These are phyloP conservation scores for Paraconiothyrium sp. DNA, from an alignment of 2,329 filamentous ascomycete genomes.

Conservation along the genomic window DNA sequence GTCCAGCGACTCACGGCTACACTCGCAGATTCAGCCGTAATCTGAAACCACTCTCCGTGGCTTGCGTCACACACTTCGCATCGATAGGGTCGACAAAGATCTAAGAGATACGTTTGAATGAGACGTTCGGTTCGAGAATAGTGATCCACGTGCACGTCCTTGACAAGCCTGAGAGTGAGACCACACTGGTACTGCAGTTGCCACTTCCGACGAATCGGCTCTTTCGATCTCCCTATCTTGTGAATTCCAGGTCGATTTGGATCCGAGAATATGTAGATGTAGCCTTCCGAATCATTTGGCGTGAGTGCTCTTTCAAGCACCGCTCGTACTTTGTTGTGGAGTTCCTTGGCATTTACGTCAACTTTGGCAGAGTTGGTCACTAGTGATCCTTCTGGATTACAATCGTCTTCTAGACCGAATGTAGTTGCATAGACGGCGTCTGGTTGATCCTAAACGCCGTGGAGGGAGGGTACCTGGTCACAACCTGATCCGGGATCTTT, in stretches of 20 bases:
- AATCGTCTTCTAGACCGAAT: not conserved
- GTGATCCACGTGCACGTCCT: not conserved
- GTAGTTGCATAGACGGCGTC: not conserved
- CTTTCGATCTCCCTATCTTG: not conserved
- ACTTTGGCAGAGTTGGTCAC: not conserved
- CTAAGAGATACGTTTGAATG: slow-evolving; percentile 1
- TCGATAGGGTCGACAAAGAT: not conserved
- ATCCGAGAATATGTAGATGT: slow-evolving; percentile 1
- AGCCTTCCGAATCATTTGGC: not conserved
- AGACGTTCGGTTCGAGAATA: not conserved
- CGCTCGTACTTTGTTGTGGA: not conserved
- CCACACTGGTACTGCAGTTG: not conserved
- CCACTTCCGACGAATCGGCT: not conserved
- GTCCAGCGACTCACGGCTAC: not conserved
- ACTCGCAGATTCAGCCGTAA: not conserved
- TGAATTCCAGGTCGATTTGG: not conserved
- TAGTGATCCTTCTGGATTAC: not conserved
- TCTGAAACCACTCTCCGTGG: not conserved
- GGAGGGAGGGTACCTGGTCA: not conserved
- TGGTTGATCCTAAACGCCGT: not conserved
- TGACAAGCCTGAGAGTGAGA: not conserved
- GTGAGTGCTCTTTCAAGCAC: not conserved
- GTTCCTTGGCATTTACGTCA: not conserved
- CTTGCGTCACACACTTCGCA: not conserved
- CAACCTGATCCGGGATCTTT: not conserved